phyloP scores from a whole-genome alignment of 768 basidiomycete species.

The Amanita pseudoporphyria region DNA sequence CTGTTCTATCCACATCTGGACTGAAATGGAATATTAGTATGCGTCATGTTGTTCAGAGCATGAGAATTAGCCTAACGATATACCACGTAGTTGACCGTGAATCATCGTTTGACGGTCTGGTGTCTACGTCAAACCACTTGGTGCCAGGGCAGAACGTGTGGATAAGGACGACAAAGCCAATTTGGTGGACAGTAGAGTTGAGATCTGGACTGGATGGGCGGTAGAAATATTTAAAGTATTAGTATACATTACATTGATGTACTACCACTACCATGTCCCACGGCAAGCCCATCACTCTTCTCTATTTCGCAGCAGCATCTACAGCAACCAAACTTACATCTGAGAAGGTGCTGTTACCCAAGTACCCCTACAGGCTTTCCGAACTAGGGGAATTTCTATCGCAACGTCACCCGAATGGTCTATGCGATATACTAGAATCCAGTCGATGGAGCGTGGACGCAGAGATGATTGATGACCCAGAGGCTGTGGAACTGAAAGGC shows the following conservation, averaged over 20 bases:
- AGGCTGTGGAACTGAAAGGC: conserved; percentile 39
- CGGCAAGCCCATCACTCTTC: conserved; percentile 29
- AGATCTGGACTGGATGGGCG: conserved; percentile 9
- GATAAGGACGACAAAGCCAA: conserved; percentile 70
- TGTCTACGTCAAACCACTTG: conserved; percentile 95
- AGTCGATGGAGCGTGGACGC: conserved; percentile 76
- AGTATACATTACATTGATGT: not conserved
- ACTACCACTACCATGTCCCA: conserved; percentile 15
- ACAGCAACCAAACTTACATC: conserved; percentile 53
- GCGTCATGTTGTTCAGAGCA: conserved; percentile 14
- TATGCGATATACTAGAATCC: conserved; percentile 44
- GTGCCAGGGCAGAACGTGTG: conserved; percentile 49
- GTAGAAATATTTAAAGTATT: not conserved
- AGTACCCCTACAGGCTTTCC: conserved; percentile 36
- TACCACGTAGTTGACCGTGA: conserved; percentile 35
- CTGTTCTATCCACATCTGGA: conserved; percentile 73
- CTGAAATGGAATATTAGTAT: conserved; percentile 84
- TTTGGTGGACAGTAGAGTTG: conserved; percentile 88
- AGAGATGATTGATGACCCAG: conserved; percentile 64
- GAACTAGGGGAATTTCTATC: conserved; percentile 42
- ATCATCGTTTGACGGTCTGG: conserved; percentile 75
- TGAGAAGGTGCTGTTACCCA: conserved; percentile 43
- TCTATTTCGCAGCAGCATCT: conserved; percentile 57
- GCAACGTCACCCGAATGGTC: conserved; percentile 40
- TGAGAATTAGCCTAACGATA: not conserved